Conservation (phyloP, 2,329 filamentous ascomycete species). For the Metarhizium robertsii region DNA sequence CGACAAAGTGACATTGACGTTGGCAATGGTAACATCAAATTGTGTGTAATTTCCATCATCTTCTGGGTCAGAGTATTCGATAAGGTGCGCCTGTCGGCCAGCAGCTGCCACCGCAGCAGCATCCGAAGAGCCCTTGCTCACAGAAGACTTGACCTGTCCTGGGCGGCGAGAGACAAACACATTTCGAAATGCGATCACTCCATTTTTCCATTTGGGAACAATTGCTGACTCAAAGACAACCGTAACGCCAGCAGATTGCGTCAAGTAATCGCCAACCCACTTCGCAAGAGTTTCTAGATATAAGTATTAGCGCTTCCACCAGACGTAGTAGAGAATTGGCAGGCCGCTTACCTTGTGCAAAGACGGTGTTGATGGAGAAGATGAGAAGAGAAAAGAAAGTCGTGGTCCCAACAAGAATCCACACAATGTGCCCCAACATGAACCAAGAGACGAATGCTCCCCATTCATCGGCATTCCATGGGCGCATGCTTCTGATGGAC, state of each 20-base stretch:
- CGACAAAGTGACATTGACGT: slow-evolving; percentile 90
- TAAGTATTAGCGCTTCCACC: slow-evolving; percentile 9
- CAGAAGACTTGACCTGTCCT: slow-evolving; percentile 69
- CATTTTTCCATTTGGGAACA: slow-evolving; percentile 89
- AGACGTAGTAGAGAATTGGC: background rate
- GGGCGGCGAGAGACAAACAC: slow-evolving; percentile 91
- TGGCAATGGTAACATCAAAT: slow-evolving; percentile 90
- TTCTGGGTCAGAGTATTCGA: slow-evolving; percentile 25
- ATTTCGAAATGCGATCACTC: slow-evolving; percentile 92
- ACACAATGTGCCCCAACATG: slow-evolving; percentile 82
- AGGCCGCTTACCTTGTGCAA: slow-evolving; percentile 66
- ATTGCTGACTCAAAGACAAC: slow-evolving; percentile 97
- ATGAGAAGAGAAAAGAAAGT: slow-evolving; percentile 93
- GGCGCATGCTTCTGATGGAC: slow-evolving; percentile 84
- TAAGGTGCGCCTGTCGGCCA: slow-evolving; percentile 41
- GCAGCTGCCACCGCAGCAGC: slow-evolving; percentile 81
- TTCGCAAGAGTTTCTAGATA: slow-evolving; percentile 76
- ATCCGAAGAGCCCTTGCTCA: slow-evolving; percentile 85
- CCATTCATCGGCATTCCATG: slow-evolving; percentile 95
- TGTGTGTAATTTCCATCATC: slow-evolving; percentile 98
- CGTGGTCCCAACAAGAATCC: slow-evolving; percentile 93
- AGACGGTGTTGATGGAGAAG: slow-evolving; percentile 86
- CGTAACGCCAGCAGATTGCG: slow-evolving; percentile 82
- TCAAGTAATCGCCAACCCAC: slow-evolving; percentile 93
- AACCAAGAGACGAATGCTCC: slow-evolving; percentile 93